These are phyloP conservation scores for Lasiosphaeria miniovina DNA, from an alignment of 495 filamentous ascomycete species.

Conservation along the genomic window DNA sequence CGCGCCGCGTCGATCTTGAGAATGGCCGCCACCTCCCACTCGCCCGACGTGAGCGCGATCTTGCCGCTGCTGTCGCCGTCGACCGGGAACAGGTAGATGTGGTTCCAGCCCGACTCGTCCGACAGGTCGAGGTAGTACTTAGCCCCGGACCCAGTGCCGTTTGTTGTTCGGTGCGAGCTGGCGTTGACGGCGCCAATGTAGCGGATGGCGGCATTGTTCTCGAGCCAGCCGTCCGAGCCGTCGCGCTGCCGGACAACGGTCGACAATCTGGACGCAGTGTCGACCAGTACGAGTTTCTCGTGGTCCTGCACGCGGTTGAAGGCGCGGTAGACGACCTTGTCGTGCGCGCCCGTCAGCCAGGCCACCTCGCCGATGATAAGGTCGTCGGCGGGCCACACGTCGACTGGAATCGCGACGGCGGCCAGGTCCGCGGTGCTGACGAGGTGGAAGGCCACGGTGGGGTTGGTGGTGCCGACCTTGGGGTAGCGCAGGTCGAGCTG, in stretches of 20 bases:
- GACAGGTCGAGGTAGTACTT: constrained; percentile 55
- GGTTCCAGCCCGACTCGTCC: constrained; percentile 53
- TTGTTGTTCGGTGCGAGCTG: neutral
- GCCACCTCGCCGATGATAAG: constrained; percentile 55
- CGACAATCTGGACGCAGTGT: constrained; percentile 34
- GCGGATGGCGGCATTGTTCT: constrained; percentile 48
- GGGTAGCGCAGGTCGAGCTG: constrained; percentile 54
- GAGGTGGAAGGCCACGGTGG: constrained; percentile 50
- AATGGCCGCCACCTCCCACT: constrained; percentile 54
- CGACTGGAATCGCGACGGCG: constrained; percentile 33
- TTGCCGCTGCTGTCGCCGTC: constrained; percentile 42
- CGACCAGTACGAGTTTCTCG: constrained; percentile 51
- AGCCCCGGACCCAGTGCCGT: constrained; percentile 20
- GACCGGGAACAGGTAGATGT: constrained; percentile 55
- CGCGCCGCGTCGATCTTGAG: constrained; percentile 49
- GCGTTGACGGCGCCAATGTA: constrained; percentile 38
- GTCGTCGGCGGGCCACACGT: constrained; percentile 47
- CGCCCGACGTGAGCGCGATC: constrained; percentile 49
- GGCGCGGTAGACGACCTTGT: constrained; percentile 50
- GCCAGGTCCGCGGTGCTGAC: constrained; percentile 38
- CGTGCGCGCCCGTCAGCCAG: constrained; percentile 53
- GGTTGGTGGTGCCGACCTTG: constrained; percentile 57
- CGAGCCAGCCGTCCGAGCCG: constrained; percentile 56
- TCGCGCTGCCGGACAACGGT: constrained; percentile 49
- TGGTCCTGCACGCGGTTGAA: constrained; percentile 57